phyloP scores from a whole-genome alignment of 768 basidiomycete genomes.

The Phlebiopsis flavidoalba region DNA sequence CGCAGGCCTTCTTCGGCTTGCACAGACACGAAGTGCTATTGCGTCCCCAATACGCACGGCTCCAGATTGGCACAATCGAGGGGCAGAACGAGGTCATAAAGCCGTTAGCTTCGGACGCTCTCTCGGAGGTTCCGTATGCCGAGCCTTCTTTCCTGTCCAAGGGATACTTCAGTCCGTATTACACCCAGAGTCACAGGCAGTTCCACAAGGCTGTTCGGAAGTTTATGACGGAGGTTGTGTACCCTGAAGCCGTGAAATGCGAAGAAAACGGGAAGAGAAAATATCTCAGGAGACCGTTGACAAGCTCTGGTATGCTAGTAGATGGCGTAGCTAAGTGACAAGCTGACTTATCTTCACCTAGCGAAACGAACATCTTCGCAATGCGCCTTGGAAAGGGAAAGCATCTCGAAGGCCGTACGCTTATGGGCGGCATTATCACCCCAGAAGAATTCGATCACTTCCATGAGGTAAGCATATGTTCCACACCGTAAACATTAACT shows the following conservation, averaged over 20 bases:
- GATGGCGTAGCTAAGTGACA: neutral
- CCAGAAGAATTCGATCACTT: slow-evolving; percentile 93
- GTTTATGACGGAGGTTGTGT: slow-evolving; percentile 72
- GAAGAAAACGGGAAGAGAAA: slow-evolving; percentile 87
- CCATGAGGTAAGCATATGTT: slow-evolving; percentile 56
- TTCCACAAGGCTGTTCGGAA: slow-evolving; percentile 75
- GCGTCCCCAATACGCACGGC: slow-evolving; percentile 65
- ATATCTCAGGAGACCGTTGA: slow-evolving; percentile 83
- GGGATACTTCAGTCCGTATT: slow-evolving; percentile 74
- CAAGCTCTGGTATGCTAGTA: slow-evolving; percentile 62
- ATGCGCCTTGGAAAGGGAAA: slow-evolving; percentile 92
- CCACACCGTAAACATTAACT: neutral
- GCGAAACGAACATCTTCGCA: slow-evolving; percentile 72
- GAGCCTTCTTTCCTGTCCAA: slow-evolving; percentile 77
- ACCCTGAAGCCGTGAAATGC: slow-evolving; percentile 67
- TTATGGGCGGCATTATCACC: slow-evolving; percentile 72
- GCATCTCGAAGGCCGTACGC: slow-evolving; percentile 70
- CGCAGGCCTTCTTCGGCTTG: slow-evolving; percentile 78
- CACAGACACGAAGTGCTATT: slow-evolving; percentile 79
- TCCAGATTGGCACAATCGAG: slow-evolving; percentile 59
- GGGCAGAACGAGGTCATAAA: slow-evolving; percentile 56
- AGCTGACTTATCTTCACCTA: slow-evolving; percentile 22
- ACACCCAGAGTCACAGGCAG: slow-evolving; percentile 62
- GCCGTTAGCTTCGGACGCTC: slow-evolving; percentile 50
- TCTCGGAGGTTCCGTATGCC: slow-evolving; percentile 77